phyloP scores from a whole-genome alignment of 169 alveolate genomes.

The Miamiensis avidus region DNA sequence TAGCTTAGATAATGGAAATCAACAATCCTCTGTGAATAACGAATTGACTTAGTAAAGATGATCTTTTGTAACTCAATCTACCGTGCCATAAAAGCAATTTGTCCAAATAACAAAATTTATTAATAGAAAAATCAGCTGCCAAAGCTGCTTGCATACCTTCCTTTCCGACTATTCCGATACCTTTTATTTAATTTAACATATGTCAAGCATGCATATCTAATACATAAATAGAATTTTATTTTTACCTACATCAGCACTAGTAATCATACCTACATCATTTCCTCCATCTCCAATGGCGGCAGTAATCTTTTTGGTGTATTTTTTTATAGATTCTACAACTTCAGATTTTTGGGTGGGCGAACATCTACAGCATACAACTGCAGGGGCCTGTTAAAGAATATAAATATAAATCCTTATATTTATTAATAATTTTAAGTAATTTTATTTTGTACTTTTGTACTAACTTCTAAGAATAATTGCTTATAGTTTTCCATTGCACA shows the following conservation, averaged over 20 bases:
- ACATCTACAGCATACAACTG: conserved; percentile 97
- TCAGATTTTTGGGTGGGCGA: conserved; percentile 98
- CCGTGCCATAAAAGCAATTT: conserved; percentile 97
- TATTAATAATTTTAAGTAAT: too few relatives aligned
- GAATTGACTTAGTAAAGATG: conserved; percentile 93
- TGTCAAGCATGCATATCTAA: too few relatives aligned
- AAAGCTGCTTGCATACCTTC: conserved; percentile 94
- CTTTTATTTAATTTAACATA: too few relatives aligned
- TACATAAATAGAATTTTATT: too few relatives aligned
- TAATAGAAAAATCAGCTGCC: conserved; percentile 96
- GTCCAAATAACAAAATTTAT: conserved; percentile 91
- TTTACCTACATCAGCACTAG: conserved; percentile 87
- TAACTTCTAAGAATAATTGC: conserved; percentile 81
- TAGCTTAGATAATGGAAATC: conserved; percentile 93
- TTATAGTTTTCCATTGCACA: conserved; percentile 71
- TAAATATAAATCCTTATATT: too few relatives aligned
- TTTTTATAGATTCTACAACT: conserved; percentile 84
- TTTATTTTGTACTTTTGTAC: too few relatives aligned
- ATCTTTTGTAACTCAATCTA: conserved; percentile 92
- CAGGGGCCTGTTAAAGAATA: too few relatives aligned
- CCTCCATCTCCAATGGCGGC: conserved; percentile 99
- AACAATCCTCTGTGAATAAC: conserved; percentile 96
- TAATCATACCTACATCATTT: conserved; percentile 99
- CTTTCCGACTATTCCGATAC: conserved; percentile 81
- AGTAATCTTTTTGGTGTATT: conserved; percentile 82